Base-by-base conservation (phyloP, 2,329 filamentous ascomycete genomes). In the Phyllosticta capitalensis region DNA sequence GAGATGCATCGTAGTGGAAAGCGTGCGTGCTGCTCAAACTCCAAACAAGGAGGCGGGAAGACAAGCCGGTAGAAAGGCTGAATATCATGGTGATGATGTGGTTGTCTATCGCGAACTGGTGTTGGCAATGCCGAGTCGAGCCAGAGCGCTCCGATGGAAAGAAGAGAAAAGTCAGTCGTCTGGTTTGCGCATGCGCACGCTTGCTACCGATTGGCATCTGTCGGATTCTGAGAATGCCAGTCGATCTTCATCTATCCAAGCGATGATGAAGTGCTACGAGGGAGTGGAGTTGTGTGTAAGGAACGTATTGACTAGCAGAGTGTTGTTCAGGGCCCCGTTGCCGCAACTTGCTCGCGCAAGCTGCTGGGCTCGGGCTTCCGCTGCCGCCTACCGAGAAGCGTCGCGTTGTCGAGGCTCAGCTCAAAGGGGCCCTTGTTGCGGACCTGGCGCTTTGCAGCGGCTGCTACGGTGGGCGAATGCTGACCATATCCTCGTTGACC, bases 341-440 rank as follows among this genome's bases (percentile, higher is more conserved):
- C 70, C 5, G 67, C 65, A 19, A 77, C 67, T 61, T 77, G 68
- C 62, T 78, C 71, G 63, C 79, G 69, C 66, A 81, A 64, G 3
- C 73, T 71, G 65, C 78, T 81, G 0, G 72, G 73, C 58, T 72
- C 73, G 9, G 64, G 64, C 70, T 78, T 79, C 72, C 81, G 83
- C 26, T 78, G 78, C 64, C 84, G 77, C 66, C 92, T 84, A 30
- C 92, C 92, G 4, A 99, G 78, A 56, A 99, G 75, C 1, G 92
- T 97, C 1, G 94, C 89, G 59, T 94, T 94, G 64, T 95, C 90
- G 45, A 99, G 77, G 69, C 85, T 96, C 53, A 99, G 81, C 74
- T 99, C 94, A 65, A 99, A 99, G 0, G 88, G 85, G 30, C 90
- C 91, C 73, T 87, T 89, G 65, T 88, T 84, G 63, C 80, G 81